Evolutionary conservation across 2,329 filamentous ascomycete species (phyloP), one percentile per base, ranked within the genome.

Genomic region (Aspergillus unguis): DNA sequence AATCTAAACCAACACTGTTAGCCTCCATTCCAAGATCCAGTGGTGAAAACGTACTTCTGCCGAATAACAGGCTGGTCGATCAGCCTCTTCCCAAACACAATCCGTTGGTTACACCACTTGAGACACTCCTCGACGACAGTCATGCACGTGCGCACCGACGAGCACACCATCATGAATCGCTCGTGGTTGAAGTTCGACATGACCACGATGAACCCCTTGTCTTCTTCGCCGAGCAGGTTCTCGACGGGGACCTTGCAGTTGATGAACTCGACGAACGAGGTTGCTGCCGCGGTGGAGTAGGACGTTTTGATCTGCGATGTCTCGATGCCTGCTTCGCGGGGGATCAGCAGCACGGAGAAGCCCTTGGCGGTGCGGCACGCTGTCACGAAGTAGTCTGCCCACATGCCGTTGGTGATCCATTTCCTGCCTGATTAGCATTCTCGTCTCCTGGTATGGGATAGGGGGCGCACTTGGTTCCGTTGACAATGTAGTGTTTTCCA

Each of bases 171-270:
- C 73, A 81, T 86, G 80, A 87, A 90, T 31, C 88, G 81, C 75
- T 91, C 88, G 73, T 94, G 88, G 78, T 94, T 94, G 76, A 95
- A 95, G 75, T 95, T 95, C 73, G 82, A 84, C 66, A 94, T 80
- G 65, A 95, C 90, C 29, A 94, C 88, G 56, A 86, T 81, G 65
- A 95, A 92, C 5, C 90, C 90, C 75, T 92, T 88, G 77, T 94
- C 84, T 73, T 95, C 90, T 66, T 88, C 77, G 56, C 90, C 90
- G 5, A 95, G 76, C 11, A 95, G 76, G 70, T 94, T 85, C 66
- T 85, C 81, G 0, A 84, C 86, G 0, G 90, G 90, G 0, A 95
- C 90, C 75, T 90, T 91, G 71, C 92, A 89, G 60, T 94, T 88
- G 72, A 92, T 87, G 69, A 89, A 92, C 46, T 90, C 88, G 63